Evolutionary conservation across 768 basidiomycete genomes (phyloP).

Genomic region (Calocera cornea): DNA sequence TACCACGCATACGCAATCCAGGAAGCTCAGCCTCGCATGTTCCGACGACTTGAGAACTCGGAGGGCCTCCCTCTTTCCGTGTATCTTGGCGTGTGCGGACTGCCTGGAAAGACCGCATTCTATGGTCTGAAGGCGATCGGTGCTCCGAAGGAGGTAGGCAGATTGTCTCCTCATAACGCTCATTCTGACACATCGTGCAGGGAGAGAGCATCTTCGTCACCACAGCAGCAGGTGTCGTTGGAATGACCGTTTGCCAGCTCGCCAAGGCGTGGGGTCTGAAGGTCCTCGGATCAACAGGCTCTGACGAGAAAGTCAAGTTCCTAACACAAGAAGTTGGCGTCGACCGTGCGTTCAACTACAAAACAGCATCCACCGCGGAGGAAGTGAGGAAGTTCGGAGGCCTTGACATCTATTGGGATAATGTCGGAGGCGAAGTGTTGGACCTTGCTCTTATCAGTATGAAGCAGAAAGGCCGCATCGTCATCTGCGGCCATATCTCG

Average conservation of each 20-base stretch:
- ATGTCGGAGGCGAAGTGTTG: conserved; percentile 21
- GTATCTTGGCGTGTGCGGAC: neutral
- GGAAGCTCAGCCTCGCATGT: neutral
- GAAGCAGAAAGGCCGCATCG: conserved; percentile 16
- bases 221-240: conserved; percentile 41
- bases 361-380: conserved; percentile 40
- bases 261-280: conserved; percentile 35
- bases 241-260: conserved; percentile 32
- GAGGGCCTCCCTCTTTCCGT: neutral
- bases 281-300: conserved; percentile 58
- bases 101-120: conserved; percentile 19
- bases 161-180: neutral
- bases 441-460: conserved; percentile 18
- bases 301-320: conserved; percentile 55
- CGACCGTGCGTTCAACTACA: conserved; percentile 63
- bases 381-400: conserved; percentile 45
- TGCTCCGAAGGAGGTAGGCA: conserved; percentile 29
- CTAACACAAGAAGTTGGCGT: conserved; percentile 43
- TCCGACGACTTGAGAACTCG: neutral
- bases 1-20: neutral
- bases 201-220: conserved; percentile 41
- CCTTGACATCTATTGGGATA: conserved; percentile 36
- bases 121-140: conserved; percentile 33
- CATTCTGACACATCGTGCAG: conserved; percentile 13
- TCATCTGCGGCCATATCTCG: conserved; percentile 16